Evolutionary conservation across 1,284 basidiomycete genomes (phyloP).

Genomic region (Grifola frondosa): DNA sequence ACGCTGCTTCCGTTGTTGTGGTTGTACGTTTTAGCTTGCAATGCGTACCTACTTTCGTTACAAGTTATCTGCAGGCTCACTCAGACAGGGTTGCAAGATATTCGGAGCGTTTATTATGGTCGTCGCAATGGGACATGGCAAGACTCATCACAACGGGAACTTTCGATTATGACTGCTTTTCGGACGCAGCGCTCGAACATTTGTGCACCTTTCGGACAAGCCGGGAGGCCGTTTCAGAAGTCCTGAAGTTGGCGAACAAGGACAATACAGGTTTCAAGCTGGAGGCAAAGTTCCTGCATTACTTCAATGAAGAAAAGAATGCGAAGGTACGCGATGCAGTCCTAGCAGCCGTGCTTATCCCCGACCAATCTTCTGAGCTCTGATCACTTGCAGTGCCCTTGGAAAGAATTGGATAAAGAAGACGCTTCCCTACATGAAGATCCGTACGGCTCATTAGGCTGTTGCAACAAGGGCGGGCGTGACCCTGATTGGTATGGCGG

Average conservation of each 20-base stretch:
- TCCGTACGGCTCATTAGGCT: conserved; percentile 27
- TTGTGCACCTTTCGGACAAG: no score
- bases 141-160: conserved; percentile 9
- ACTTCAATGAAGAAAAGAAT: no score
- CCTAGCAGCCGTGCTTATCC: no score
- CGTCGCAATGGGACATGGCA: conserved; percentile 26
- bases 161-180: no score
- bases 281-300: no score
- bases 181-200: no score
- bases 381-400: conserved; percentile 28
- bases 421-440: conserved; percentile 17
- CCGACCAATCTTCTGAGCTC: neutral
- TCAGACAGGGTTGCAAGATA: neutral
- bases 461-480: conserved; percentile 10
- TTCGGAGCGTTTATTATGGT: conserved; percentile 16
- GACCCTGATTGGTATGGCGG: conserved; percentile 36
- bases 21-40: no score
- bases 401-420: conserved; percentile 37
- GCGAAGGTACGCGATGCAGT: conserved; percentile 5
- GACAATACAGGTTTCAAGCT: no score
- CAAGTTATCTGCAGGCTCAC: neutral
- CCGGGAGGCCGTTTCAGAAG: no score
- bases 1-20: no score
- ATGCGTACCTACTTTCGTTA: no score
- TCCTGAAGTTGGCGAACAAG: no score